Evolutionary conservation across 164 flowering plant species (phyloP), one percentile per base, ranked within the genome.

Genomic region (Liquidambar formosana): DNA sequence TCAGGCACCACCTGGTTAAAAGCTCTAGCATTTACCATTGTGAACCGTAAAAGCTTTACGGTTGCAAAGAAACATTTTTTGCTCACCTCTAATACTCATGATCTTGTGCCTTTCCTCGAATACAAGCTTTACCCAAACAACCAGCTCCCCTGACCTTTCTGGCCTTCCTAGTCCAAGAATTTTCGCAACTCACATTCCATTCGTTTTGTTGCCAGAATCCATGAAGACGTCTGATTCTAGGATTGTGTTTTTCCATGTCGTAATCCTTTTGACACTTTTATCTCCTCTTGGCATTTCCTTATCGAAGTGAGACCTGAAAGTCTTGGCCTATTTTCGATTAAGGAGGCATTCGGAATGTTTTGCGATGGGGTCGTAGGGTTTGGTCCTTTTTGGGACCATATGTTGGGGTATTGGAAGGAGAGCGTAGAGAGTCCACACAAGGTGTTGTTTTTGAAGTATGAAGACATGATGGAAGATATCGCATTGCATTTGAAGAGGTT

Each of bases 321-420:
- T 8, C 41, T 51, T 0, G 65, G 77, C 1, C 49, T 70, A 10
- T 9, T 77, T 1, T 26, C 70, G 0, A 44, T 84, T 1, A 80
- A 84, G 28, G 83, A 84, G 64, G 80, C 73, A 2, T 81, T 84
- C 43, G 75, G 76, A 1, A 73, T 76, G 83, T 84, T 66, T 57
- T 76, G 83, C 68, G 73, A 53, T 6, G 87, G 87, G 0, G 73
- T 61, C 1, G 25, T 74, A 0, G 79, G 79, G 51, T 79, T 66
- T 23, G 87, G 87, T 8, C 87, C 87, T 0, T 79, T 75, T 47
- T 84, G 88, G 88, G 80, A 74, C 0, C 88, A 84, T 23, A 76
- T 84, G 79, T 59, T 79, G 65, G 85, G 83, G 70, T 81, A 81
- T 53, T 81, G 85, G 85, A 73, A 76, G 5, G 78, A 68, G 52